Conservation (phyloP, 371 early-diverging fungal genomes). For the Blakeslea trispora region DNA sequence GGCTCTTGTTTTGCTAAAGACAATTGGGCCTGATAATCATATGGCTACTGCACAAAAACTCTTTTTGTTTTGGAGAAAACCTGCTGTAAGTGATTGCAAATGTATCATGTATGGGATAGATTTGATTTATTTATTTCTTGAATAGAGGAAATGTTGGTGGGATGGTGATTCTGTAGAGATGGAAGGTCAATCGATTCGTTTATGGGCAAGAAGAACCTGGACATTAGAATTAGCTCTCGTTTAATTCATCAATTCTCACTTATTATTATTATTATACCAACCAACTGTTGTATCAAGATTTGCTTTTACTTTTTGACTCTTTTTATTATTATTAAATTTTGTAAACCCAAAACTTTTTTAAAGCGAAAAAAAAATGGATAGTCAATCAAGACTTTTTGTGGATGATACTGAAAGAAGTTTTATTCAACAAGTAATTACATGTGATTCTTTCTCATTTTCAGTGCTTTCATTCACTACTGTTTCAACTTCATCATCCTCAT, state of each 20-base stretch:
- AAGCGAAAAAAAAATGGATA: no score
- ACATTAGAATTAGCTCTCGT: conserved; percentile 73
- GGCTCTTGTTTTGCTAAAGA: conserved; percentile 65
- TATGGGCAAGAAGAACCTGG: conserved; percentile 82
- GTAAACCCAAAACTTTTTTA: no score
- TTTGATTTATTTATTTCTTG: no score
- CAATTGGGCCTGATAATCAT: conserved; percentile 69
- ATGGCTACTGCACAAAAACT: conserved; percentile 74
- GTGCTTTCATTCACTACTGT: not conserved
- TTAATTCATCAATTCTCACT: conserved; percentile 22
- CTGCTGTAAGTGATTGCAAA: conserved; percentile 73
- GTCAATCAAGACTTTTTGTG: no score
- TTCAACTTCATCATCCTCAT: conserved; percentile 4
- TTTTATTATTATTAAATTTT: no score
- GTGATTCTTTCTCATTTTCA: not conserved
- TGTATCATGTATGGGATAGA: no score
- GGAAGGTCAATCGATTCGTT: conserved; percentile 53
- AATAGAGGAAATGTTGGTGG: conserved; percentile 81
- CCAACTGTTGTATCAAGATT: no score
- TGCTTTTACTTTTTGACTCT: no score
- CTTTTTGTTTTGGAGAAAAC: conserved; percentile 77
- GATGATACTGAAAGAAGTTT: no score
- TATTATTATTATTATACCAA: not conserved
- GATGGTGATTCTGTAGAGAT: conserved; percentile 68
- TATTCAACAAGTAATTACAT: no score